These are phyloP conservation scores for Aquilaria yunnanensis DNA, from an alignment of 345 rosid genomes.

Conservation along the genomic window DNA sequence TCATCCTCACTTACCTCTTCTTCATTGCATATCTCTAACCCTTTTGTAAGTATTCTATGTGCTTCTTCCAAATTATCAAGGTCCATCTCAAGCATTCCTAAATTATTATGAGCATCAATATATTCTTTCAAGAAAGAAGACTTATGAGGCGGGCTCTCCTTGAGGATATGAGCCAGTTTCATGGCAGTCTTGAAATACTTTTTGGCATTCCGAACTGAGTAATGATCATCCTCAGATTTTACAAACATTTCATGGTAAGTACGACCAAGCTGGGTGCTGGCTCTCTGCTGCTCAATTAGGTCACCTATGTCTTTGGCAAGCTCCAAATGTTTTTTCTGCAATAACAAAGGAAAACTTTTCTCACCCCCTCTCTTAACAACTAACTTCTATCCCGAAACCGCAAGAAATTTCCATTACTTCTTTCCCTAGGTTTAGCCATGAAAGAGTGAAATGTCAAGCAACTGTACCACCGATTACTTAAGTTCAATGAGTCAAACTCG, in stretches of 20 bases:
- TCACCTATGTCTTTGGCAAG: constrained; percentile 71
- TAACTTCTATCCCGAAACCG: not conserved
- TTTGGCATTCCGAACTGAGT: constrained; percentile 63
- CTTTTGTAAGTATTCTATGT: constrained; percentile 42
- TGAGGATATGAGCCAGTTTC: constrained; percentile 61
- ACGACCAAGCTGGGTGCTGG: constrained; percentile 90
- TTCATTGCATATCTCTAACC: constrained; percentile 76
- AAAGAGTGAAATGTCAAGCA: no score
- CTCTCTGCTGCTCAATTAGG: constrained; percentile 88
- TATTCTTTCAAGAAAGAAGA: constrained; percentile 76
- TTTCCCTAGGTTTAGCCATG: no score
- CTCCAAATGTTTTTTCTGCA: constrained; percentile 81
- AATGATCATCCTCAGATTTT: constrained; percentile 57
- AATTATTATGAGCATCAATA: constrained; percentile 85
- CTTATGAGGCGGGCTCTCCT: constrained; percentile 49
- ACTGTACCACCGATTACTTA: no score
- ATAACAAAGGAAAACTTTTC: not conserved
- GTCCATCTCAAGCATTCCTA: constrained; percentile 86
- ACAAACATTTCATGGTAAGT: constrained; percentile 71
- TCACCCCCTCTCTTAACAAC: not conserved
- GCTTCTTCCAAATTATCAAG: constrained; percentile 84
- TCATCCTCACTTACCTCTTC: constrained; percentile 75
- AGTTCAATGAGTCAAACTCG: no score
- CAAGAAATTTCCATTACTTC: not conserved
- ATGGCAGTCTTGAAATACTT: constrained; percentile 80